phyloP scores from a whole-genome alignment of 345 rosid species.

The Moricandia arvensis region DNA sequence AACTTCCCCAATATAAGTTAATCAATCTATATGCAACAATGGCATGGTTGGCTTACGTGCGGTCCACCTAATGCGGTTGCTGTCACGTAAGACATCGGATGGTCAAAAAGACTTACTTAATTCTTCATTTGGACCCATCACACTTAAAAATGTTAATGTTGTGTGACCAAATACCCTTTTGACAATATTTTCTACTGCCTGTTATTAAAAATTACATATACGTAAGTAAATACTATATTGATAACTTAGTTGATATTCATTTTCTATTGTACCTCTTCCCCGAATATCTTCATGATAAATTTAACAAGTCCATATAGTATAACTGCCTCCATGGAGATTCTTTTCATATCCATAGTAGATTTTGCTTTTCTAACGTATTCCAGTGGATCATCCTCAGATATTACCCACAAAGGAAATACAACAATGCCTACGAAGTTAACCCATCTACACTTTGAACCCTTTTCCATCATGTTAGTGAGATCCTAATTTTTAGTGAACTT shows the following conservation, averaged over 20 bases:
- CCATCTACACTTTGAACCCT: not conserved
- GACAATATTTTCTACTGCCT: conserved; percentile 39
- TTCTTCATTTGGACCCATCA: conserved; percentile 59
- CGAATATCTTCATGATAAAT: not conserved
- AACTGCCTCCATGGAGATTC: not conserved
- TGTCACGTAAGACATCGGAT: conserved; percentile 50
- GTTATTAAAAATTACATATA: not conserved
- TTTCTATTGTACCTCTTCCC: not conserved
- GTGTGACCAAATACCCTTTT: conserved; percentile 39
- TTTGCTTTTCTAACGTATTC: not conserved
- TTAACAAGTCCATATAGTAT: not conserved
- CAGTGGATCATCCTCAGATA: not conserved
- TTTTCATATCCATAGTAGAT: not conserved
- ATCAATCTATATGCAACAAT: not conserved
- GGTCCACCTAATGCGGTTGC: conserved; percentile 57
- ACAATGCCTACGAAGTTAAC: not conserved
- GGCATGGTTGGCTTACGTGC: conserved; percentile 35
- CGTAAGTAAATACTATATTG: not conserved
- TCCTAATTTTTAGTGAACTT: not conserved
- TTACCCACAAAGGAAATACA: not conserved
- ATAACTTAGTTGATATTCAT: not conserved
- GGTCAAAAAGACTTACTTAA: conserved; percentile 50
- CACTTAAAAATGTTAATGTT: conserved; percentile 52
- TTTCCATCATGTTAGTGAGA: not conserved
- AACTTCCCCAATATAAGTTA: not conserved